Percentiles rank a stretch among this genome's conserved stretches.
Conservation (phyloP, 768 basidiomycete species). For the Mycena vitilis region DNA sequence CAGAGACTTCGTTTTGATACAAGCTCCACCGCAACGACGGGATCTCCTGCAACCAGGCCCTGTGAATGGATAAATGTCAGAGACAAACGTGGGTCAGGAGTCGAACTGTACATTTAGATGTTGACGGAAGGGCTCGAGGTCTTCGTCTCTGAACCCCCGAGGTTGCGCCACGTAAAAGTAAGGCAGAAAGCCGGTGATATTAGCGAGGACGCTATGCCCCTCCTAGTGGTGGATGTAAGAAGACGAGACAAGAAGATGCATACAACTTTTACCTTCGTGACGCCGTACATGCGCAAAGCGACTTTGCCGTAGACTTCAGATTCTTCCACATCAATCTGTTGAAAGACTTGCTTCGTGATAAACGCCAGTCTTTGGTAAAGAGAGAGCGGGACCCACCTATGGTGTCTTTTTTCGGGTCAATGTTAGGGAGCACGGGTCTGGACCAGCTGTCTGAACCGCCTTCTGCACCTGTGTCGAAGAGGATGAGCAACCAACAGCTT, state of each 20-base stretch:
- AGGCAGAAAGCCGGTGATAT: conserved; percentile 85
- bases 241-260: background rate
- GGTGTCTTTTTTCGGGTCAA: conserved; percentile 71
- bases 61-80: conserved; percentile 35
- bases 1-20: conserved; percentile 79
- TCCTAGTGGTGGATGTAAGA: conserved; percentile 53
- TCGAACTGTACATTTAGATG: conserved; percentile 78
- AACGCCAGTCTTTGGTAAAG: background rate
- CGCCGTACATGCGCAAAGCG: conserved; percentile 83
- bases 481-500: background rate
- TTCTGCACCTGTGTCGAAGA: conserved; percentile 63
- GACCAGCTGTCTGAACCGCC: conserved; percentile 84
- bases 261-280: conserved; percentile 73
- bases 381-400: conserved; percentile 65
- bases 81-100: background rate
- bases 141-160: conserved; percentile 79
- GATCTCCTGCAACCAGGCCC: conserved; percentile 47
- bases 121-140: conserved; percentile 71
- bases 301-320: conserved; percentile 53
- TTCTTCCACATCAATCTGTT: conserved; percentile 94
- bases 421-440: conserved; percentile 64
- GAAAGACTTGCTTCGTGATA: conserved; percentile 73
- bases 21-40: conserved; percentile 66
- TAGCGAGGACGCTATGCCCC: conserved; percentile 90
- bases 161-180: conserved; percentile 95